Evolutionary conservation across 2,329 filamentous ascomycete genomes (phyloP).

Genomic region (Aureobasidium sp.): DNA sequence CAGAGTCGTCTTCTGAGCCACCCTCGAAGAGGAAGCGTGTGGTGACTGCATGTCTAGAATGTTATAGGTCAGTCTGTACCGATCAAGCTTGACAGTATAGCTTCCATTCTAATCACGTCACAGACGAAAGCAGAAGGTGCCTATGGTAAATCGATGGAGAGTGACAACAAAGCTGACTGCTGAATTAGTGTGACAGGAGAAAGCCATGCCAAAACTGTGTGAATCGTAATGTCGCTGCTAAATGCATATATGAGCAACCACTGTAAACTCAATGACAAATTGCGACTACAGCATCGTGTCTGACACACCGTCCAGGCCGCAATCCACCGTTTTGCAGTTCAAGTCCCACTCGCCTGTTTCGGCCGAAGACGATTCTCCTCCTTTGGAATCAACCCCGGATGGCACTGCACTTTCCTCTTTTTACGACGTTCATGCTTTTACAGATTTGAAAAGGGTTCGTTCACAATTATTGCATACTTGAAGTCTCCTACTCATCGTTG

Average conservation of each 20-base stretch:
- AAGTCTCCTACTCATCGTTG: neutral
- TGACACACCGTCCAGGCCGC: neutral
- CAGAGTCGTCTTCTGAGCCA: neutral
- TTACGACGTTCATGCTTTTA: neutral
- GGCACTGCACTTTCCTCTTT: neutral
- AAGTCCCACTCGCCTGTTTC: neutral
- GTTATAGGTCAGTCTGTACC: neutral
- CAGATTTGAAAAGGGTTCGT: neutral
- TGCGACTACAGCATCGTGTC: neutral
- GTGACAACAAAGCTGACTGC: neutral
- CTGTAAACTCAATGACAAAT: neutral
- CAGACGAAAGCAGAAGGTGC: constrained; percentile 5
- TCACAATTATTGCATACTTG: neutral
- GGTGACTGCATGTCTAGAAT: neutral
- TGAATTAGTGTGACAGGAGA: neutral
- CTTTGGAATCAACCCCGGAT: neutral
- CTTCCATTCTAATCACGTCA: neutral
- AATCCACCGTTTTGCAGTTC: neutral
- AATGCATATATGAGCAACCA: neutral
- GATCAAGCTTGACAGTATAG: neutral
- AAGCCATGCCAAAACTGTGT: neutral
- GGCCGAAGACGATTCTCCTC: neutral
- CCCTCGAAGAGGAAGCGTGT: neutral
- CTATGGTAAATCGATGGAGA: neutral
- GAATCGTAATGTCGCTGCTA: neutral